Conservation (phyloP, 1,284 basidiomycete species). For the Fomitopsis betulina region DNA sequence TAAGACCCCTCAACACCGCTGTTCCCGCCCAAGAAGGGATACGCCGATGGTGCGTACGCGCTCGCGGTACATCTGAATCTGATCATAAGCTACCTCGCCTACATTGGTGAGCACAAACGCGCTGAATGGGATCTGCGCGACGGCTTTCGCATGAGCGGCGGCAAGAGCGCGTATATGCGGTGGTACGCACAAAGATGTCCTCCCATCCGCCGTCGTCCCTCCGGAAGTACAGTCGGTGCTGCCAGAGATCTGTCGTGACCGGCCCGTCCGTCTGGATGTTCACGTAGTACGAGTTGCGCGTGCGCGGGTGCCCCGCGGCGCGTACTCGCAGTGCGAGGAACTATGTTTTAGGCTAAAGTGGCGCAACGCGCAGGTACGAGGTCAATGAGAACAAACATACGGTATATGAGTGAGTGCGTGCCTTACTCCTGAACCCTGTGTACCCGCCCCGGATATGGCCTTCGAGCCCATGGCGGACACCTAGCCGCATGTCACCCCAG, state of each 20-base stretch:
- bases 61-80: slow-evolving; percentile 74
- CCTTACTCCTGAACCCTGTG: slow-evolving; percentile 82
- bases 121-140: slow-evolving; percentile 67
- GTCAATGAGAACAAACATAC: not conserved
- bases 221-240: slow-evolving; percentile 80
- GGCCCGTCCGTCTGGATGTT: slow-evolving; percentile 86
- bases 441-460: slow-evolving; percentile 70
- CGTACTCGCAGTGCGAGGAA: slow-evolving; percentile 79
- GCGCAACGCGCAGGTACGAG: not conserved
- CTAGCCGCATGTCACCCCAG: slow-evolving; percentile 70
- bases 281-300: slow-evolving; percentile 78
- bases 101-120: slow-evolving; percentile 83
- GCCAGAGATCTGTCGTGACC: slow-evolving; percentile 80
- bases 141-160: not conserved
- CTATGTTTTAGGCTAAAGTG: slow-evolving; percentile 50
- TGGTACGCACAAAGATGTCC: slow-evolving; percentile 66
- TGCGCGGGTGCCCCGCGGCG: slow-evolving; percentile 62
- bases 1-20: slow-evolving; percentile 66
- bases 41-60: slow-evolving; percentile 80
- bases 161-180: not conserved
- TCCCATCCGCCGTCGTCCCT: slow-evolving; percentile 77
- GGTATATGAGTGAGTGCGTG: slow-evolving; percentile 26
- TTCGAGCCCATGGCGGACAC: slow-evolving; percentile 56
- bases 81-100: slow-evolving; percentile 66
- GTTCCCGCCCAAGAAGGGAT: slow-evolving; percentile 76